Evolutionary conservation across 2,329 filamentous ascomycete genomes (phyloP).

Genomic region (Cladosporium sp.): DNA sequence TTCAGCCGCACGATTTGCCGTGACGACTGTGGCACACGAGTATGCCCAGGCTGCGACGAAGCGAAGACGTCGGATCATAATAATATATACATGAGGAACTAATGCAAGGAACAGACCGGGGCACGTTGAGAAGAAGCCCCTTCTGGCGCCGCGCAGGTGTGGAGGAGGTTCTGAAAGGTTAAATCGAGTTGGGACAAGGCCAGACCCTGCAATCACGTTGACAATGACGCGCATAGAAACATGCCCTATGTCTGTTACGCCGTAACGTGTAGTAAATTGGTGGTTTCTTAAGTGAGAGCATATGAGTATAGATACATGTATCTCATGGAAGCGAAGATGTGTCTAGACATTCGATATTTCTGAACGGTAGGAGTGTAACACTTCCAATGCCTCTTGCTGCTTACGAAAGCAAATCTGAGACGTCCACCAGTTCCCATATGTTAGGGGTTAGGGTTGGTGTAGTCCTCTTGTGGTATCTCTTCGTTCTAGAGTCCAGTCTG

Average conservation of each 20-base stretch:
- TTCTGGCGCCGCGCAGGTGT: neutral
- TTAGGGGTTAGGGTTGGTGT: neutral
- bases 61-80: neutral
- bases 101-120: neutral
- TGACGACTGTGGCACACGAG: constrained; percentile 1
- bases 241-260: neutral
- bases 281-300: neutral
- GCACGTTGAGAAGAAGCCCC: constrained; percentile 2
- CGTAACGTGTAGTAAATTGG: neutral
- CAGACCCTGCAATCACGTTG: neutral
- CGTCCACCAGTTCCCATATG: neutral
- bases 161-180: neutral
- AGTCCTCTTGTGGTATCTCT: neutral
- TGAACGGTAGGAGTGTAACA: neutral
- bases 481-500: neutral
- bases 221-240: neutral
- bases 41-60: neutral
- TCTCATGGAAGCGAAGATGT: neutral
- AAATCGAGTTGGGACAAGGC: neutral
- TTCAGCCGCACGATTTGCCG: neutral
- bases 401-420: neutral
- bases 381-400: neutral
- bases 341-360: neutral
- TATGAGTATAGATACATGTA: neutral
- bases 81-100: constrained; percentile 4